These are phyloP conservation scores for Rosa persica DNA, from an alignment of 306 rosid genomes.

Conservation along the genomic window DNA sequence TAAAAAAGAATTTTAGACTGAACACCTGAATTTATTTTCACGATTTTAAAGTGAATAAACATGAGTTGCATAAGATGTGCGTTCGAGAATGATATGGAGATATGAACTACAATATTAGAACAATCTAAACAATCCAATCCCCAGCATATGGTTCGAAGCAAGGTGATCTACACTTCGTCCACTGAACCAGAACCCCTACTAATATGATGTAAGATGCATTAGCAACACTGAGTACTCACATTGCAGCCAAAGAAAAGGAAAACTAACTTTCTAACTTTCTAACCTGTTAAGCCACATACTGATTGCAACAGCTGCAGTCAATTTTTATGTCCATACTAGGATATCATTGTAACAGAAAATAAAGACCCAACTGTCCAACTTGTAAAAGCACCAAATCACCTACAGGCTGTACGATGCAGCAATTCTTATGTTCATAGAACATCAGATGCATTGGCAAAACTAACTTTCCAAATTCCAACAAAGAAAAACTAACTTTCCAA, in stretches of 20 bases:
- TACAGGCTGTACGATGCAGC: neutral
- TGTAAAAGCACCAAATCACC: neutral
- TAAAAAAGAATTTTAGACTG: neutral
- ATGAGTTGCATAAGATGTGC: neutral
- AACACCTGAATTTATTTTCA: neutral
- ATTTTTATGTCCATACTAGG: neutral
- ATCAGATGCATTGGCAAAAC: neutral
- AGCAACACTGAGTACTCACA: neutral
- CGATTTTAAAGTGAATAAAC: neutral
- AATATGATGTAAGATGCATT: neutral
- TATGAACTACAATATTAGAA: neutral
- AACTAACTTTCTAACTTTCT: constrained; percentile 1
- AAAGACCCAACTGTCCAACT: neutral
- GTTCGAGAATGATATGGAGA: neutral
- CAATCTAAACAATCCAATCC: neutral
- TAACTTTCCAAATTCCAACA: constrained; percentile 1
- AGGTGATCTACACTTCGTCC: neutral
- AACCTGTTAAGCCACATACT: neutral
- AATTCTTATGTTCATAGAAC: neutral
- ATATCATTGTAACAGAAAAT: neutral
- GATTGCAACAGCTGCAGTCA: neutral
- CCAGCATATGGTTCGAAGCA: neutral
- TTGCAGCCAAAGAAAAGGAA: neutral
- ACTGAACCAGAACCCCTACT: neutral
- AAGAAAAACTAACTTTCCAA: neutral